Base-by-base conservation (phyloP, 176 grass and related monocot genomes). In the Canna indica region DNA sequence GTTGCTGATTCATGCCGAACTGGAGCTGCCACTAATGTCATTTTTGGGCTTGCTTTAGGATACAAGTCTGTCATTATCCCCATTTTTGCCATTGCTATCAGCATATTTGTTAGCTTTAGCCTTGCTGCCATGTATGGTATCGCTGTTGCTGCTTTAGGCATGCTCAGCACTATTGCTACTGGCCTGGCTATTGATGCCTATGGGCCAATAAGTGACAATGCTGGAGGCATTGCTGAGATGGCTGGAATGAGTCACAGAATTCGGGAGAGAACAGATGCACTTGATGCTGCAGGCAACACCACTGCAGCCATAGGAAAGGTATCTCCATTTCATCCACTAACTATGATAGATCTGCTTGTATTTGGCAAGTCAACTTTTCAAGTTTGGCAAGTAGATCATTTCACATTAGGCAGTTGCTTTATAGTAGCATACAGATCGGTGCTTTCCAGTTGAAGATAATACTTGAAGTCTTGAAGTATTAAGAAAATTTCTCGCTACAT, bases 1-100 rank as follows among this genome's bases (percentile, higher is more conserved):
- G 85, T 87, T 13, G 85, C 80, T 0, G 85, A 87, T 25, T 74
- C 85, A 41, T 87, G 85, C 62, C 72, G 85, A 73, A 87, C 85
- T 36, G 80, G 85, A 56, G 84, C 80, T 18, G 84, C 84, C 0
- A 86, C 84, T 22, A 86, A 86, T 25, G 84, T 86, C 28, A 86
- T 86, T 7, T 87, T 83, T 25, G 84, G 80, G 20, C 76, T 87
- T 12, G 84, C 84, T 73, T 78, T 87, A 32, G 84, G 84, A 67
- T 87, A 87, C 73, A 87, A 87, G 34, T 87, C 84, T 7, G 84
- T 87, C 11, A 83, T 87, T 15, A 83, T 87, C 36, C 84, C 84
- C 2, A 87, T 87, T 35, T 76, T 87, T 3, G 76, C 80, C 1
- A 87, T 87, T 1, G 67, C 80, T 22, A 25, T 79, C 1, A 58